Evolutionary conservation across 495 filamentous ascomycete genomes (phyloP), one percentile per base, ranked within the genome.

Genomic region (Penicillium samsonianum): DNA sequence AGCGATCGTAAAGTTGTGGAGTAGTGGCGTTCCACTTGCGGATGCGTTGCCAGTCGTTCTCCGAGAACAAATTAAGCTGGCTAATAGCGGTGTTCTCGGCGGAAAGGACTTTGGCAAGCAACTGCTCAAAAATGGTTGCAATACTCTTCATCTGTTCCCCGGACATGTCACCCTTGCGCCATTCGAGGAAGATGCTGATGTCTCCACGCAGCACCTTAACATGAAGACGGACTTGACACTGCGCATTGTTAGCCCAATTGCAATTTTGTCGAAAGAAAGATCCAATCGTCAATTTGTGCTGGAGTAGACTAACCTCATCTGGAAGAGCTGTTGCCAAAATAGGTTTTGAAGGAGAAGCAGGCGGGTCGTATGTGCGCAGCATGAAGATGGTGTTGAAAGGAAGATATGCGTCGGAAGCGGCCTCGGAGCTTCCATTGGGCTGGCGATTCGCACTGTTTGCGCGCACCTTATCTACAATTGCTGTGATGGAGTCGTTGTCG

Each of bases 201-300:
- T 76, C 72, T 47, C 69, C 67, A 38, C 64, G 65, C 53, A 77
- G 54, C 4, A 76, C 59, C 58, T 80, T 80, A 8, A 77, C 75
- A 48, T 77, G 68, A n/a, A 82, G 68, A 22, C 78, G 72, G 45
- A 78, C 65, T 50, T 74, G 70, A 59, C 74, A 77, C 78, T 82
- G 43, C 28, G n/a, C 1, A 20, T 35, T 37, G 49, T 37, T 40
- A 44, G 47, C 23, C 28, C 41, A 56, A 14, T 14, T 12, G 7
- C 16, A 16, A 0, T 9, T 43, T 23, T 22, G 19, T 30, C 23
- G 6, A 0, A 22, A 2, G 52, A 12, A 1, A 5, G 6, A 5
- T 9, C 2, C 3, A 2, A 2, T 38, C 1, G 1, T 5, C 9
- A 7, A 5, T 17, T 6, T 3, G 1, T n/a, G 2, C 5, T 1